Conservation (phyloP, 2,329 filamentous ascomycete species). For the Aspergillus piperis region DNA sequence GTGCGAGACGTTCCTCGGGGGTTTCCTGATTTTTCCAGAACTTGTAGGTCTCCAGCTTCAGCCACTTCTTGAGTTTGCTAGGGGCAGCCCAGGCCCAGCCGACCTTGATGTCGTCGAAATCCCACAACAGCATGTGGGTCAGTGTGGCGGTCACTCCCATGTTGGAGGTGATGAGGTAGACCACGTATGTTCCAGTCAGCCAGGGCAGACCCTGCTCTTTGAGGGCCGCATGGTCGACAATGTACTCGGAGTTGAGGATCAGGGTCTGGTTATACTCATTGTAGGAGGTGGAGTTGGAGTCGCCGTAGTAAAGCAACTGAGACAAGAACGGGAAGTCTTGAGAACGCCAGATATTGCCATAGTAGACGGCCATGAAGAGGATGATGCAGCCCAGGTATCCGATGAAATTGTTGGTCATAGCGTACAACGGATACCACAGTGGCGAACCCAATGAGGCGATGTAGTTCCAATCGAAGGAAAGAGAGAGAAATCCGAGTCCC, state of each 20-base stretch:
- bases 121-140: slow-evolving; percentile 6
- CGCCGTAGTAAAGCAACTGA: slow-evolving; percentile 7
- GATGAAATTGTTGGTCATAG: slow-evolving; percentile 9
- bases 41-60: slow-evolving; percentile 5
- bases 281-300: slow-evolving; percentile 8
- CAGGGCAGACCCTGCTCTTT: slow-evolving; percentile 6
- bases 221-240: slow-evolving; percentile 2
- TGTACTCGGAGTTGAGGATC: background rate
- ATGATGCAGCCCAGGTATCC: slow-evolving; percentile 3
- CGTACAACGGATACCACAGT: slow-evolving; percentile 5
- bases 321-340: slow-evolving; percentile 7
- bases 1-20: background rate
- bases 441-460: slow-evolving; percentile 3
- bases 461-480: slow-evolving; percentile 7
- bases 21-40: slow-evolving; percentile 6
- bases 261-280: slow-evolving; percentile 6
- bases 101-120: slow-evolving; percentile 3
- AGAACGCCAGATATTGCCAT: slow-evolving; percentile 5
- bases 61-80: slow-evolving; percentile 4
- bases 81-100: slow-evolving; percentile 5
- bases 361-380: slow-evolving; percentile 8
- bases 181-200: slow-evolving; percentile 6
- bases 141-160: slow-evolving; percentile 6
- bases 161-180: slow-evolving; percentile 8
- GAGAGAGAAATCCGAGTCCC: slow-evolving; percentile 4